Evolutionary conservation across 768 basidiomycete species (phyloP), one percentile per base, ranked within the genome.

Genomic region (Tricholoma sp.): DNA sequence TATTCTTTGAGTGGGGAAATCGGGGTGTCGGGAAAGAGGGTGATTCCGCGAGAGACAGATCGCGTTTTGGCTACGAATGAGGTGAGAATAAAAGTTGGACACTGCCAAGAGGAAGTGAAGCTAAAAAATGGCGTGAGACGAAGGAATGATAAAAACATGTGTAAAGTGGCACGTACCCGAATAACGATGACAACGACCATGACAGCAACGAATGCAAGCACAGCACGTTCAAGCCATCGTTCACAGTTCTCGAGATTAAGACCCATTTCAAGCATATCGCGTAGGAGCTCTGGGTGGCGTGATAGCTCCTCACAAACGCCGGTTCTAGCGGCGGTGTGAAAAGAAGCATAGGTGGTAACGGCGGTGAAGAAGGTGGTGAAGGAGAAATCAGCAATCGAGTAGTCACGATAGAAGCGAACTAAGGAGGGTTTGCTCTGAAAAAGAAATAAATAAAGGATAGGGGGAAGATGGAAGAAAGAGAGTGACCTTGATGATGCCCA

Each of bases 241-340:
- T 92, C 90, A 66, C 91, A 92, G 60, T 90, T 89, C 70, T 91
- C 89, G 42, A 88, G 70, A 62, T 79, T 88, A 63, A 91, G 74
- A 0, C 89, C 89, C 64, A 87, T 78, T 65, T 88, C 86, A 50
- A 80, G 76, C 71, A 89, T 70, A 61, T 82, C 83, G 8, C 83
- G 82, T 70, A 91, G 78, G 41, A 91, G 73, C 65, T 91, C 89
- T 15, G 89, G 85, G 54, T 90, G 86, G 50, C 83, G 78, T 4
- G 87, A 86, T 28, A 91, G 72, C 63, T 88, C 85, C 61, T 91
- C 89, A 72, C 90, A 92, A 2, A 89, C 70, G 15, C 76, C 77
- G 1, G 84, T 75, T 32, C 86, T 81, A 31, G 82, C 73, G 13
- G 79, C 73, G 53, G 76, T 69, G 50, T 75, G 78, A 67, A 86